Evolutionary conservation across 768 basidiomycete genomes (phyloP).

Genomic region (Lentinula lateritia): DNA sequence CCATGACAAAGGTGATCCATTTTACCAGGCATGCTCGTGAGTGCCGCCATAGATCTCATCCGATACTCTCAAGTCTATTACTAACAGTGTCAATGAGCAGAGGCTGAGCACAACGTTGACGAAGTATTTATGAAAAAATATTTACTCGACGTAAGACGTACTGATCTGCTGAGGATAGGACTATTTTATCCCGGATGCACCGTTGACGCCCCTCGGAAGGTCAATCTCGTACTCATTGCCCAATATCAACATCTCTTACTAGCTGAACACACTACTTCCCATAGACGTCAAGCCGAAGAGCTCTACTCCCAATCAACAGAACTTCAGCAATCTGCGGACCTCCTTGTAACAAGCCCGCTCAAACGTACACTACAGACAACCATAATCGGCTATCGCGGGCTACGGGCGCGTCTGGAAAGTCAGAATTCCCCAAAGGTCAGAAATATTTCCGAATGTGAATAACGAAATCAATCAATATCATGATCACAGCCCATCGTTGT

Average conservation of each 20-base stretch:
- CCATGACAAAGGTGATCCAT: not conserved
- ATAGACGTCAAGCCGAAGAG: constrained; percentile 6
- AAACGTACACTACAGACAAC: constrained; percentile 6
- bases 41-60: not conserved
- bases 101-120: constrained; percentile 5
- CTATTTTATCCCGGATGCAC: constrained; percentile 1
- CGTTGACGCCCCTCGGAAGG: constrained; percentile 2
- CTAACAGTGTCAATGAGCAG: not conserved
- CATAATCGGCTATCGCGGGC: not conserved
- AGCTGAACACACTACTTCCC: not conserved
- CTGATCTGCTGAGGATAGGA: not conserved
- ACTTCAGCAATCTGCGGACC: not conserved
- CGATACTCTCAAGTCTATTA: not conserved
- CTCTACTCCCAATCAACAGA: not conserved
- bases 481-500: not conserved
- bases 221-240: not conserved
- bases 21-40: constrained; percentile 5
- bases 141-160: not conserved
- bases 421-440: constrained; percentile 1
- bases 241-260: not conserved
- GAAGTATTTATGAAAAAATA: not conserved
- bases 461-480: not conserved
- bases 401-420: constrained; percentile 2
- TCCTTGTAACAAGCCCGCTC: constrained; percentile 2
- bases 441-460: not conserved